Base-by-base conservation (phyloP, 768 basidiomycete genomes). In the Amanita rubescens region DNA sequence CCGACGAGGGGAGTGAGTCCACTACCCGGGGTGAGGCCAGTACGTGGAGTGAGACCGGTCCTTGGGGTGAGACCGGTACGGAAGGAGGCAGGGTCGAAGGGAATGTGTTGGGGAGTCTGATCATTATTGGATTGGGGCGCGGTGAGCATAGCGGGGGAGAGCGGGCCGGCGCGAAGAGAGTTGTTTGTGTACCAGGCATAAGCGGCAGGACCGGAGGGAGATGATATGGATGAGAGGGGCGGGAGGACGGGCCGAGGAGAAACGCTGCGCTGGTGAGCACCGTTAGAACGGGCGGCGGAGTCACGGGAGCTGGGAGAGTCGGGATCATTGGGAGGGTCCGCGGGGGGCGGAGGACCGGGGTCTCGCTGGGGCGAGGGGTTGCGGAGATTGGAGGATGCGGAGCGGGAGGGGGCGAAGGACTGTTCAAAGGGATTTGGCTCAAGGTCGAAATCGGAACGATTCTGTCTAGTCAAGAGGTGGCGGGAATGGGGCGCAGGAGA, bases 361-460 rank as follows among this genome's bases (percentile, higher is more conserved):
- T 63, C 58, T 43, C 64, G 57, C 30, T 62, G 56, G 30, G 70
- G 64, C 39, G 66, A 69, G 17, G 70, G 66, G 48, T 73, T 73
- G 60, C 77, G 73, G 56, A 80, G 71, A 56, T 81, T 80, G 19
- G 79, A 76, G 25, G 77, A 75, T 27, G 75, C 63, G 52, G 67
- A 60, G 53, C 60, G 59, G 44, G 73, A 65, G 24, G 70, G 71
- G 33, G 86, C 84, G 67, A 98, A 98, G 51, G 90, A 94, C 69
- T 93, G 90, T 65, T 99, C 95, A 64, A 96, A 96, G 0, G 94
- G 93, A 65, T 95, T 95, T 0, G 87, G 88, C 63, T 95, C 93
- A 33, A 88, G 78, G 66, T 77, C 73, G 66, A 88, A 84, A 63
- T 86, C 85, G 14, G 78, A 78, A 63, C 82, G 76, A 22, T 74